phyloP scores from a whole-genome alignment of 192 early-diverging fungal species.

The Rhizoclosmatium globosum region DNA sequence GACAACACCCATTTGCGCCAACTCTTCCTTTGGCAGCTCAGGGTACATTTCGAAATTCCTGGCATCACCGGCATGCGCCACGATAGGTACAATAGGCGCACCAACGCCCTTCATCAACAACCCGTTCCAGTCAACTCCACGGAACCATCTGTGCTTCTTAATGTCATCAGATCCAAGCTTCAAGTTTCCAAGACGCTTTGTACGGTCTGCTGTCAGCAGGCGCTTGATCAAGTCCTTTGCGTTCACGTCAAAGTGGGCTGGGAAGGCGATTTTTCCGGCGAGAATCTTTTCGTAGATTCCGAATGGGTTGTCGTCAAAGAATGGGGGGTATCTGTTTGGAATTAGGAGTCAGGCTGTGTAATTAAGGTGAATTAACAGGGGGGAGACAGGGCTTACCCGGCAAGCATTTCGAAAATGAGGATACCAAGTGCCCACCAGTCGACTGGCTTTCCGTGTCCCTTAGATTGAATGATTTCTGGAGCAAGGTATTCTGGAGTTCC shows the following conservation, averaged over 20 bases:
- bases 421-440: conserved; percentile 99
- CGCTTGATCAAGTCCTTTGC: conserved; percentile 92
- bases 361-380: background rate
- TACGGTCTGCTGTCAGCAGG: conserved; percentile 90
- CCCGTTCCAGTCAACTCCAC: conserved; percentile 90
- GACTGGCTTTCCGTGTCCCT: conserved; percentile 96
- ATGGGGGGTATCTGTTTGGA: conserved; percentile 84
- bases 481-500: conserved; percentile 98
- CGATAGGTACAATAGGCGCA: conserved; percentile 90
- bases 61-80: conserved; percentile 91
- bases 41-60: conserved; percentile 98
- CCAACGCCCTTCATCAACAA: conserved; percentile 77
- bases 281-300: conserved; percentile 99
- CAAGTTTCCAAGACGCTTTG: conserved; percentile 93
- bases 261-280: conserved; percentile 87
- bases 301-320: conserved; percentile 97
- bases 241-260: conserved; percentile 81
- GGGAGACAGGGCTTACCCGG: conserved; percentile 65
- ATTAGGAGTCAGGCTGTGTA: conserved; percentile 8
- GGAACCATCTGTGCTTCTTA: conserved; percentile 94
- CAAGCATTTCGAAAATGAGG: conserved; percentile 98
- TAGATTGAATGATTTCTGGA: conserved; percentile 94
- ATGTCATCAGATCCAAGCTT: conserved; percentile 92
- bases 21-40: conserved; percentile 75
- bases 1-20: conserved; percentile 32